Percentiles rank a stretch among this genome's conserved stretches.
phyloP scores from a whole-genome alignment of 768 basidiomycete species.

The Russula ochroleuca region DNA sequence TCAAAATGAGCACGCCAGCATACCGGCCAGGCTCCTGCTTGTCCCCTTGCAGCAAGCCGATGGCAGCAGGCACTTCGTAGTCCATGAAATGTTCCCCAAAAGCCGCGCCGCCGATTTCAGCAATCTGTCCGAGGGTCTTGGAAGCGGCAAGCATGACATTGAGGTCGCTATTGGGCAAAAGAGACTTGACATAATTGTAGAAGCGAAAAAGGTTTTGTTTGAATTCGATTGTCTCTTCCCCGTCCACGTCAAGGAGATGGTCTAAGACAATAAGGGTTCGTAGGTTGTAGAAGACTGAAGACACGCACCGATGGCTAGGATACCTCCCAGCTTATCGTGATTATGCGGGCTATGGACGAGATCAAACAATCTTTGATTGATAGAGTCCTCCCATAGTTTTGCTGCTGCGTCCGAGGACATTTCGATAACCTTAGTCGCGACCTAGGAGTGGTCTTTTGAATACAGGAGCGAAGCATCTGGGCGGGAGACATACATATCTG shows the following conservation, averaged over 20 bases:
- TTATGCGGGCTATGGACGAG: slow-evolving; percentile 77
- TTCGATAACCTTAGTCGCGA: slow-evolving; percentile 67
- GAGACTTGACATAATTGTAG: slow-evolving; percentile 88
- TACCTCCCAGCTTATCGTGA: slow-evolving; percentile 78
- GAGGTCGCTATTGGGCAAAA: slow-evolving; percentile 87
- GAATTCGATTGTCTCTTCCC: slow-evolving; percentile 77
- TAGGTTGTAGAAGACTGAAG: background rate
- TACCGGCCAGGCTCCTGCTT: slow-evolving; percentile 77
- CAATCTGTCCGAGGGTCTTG: slow-evolving; percentile 86
- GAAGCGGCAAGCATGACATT: slow-evolving; percentile 93
- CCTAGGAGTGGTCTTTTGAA: slow-evolving; percentile 41
- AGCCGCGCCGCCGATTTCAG: slow-evolving; percentile 72
- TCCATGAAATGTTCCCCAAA: slow-evolving; percentile 90
- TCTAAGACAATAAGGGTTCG: slow-evolving; percentile 42
- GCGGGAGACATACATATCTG: slow-evolving; percentile 55
- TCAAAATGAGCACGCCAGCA: slow-evolving; percentile 89
- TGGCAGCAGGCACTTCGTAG: slow-evolving; percentile 79
- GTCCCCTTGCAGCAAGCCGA: slow-evolving; percentile 74
- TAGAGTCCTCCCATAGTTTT: slow-evolving; percentile 82
- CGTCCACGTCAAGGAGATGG: slow-evolving; percentile 68
- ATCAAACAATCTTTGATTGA: slow-evolving; percentile 75
- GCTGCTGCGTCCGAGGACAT: slow-evolving; percentile 77
- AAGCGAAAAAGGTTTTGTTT: slow-evolving; percentile 79
- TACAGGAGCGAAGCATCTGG: slow-evolving; percentile 2
- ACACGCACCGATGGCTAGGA: slow-evolving; percentile 77